Evolutionary conservation across 257 asterid genomes (phyloP).

Genomic region (Capsicum rhomboideum): DNA sequence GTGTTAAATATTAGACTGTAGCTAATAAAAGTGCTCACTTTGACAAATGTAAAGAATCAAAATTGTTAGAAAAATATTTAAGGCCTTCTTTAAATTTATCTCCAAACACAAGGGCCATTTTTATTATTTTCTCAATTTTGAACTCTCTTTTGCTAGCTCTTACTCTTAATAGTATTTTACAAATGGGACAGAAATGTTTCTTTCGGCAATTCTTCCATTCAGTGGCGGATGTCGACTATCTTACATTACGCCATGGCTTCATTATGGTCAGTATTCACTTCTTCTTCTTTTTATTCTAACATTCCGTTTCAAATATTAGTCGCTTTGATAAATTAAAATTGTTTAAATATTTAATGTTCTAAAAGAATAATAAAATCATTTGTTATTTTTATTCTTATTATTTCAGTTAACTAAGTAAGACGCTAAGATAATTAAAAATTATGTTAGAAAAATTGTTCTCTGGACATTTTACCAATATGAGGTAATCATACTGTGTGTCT

Average conservation of each 20-base stretch:
- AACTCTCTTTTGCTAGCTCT: not conserved
- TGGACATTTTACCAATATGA: too few species aligned
- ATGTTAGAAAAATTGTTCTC: not conserved
- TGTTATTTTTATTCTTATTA: too few species aligned
- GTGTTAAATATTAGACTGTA: not conserved
- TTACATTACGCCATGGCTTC: constrained; percentile 80
- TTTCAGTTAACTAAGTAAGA: not conserved
- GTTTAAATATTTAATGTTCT: not conserved
- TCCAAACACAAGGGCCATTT: too few species aligned
- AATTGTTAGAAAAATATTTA: too few species aligned
- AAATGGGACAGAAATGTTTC: constrained; percentile 51
- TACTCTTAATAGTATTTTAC: not conserved
- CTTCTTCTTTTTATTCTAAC: too few species aligned
- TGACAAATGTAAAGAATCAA: too few species aligned
- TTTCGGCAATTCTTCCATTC: constrained; percentile 67
- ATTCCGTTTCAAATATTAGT: not conserved
- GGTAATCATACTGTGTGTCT: too few species aligned
- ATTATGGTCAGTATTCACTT: constrained; percentile 45
- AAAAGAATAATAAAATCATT: too few species aligned
- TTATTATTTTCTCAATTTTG: too few species aligned
- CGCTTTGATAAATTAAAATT: not conserved
- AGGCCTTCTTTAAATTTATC: not conserved
- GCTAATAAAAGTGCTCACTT: too few species aligned
- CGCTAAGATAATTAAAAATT: not conserved
- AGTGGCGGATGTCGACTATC: constrained; percentile 62